Evolutionary conservation across 805 yeast genomes (phyloP), one percentile per base, ranked within the genome.

Genomic region (Yamadazyma laniorum): DNA sequence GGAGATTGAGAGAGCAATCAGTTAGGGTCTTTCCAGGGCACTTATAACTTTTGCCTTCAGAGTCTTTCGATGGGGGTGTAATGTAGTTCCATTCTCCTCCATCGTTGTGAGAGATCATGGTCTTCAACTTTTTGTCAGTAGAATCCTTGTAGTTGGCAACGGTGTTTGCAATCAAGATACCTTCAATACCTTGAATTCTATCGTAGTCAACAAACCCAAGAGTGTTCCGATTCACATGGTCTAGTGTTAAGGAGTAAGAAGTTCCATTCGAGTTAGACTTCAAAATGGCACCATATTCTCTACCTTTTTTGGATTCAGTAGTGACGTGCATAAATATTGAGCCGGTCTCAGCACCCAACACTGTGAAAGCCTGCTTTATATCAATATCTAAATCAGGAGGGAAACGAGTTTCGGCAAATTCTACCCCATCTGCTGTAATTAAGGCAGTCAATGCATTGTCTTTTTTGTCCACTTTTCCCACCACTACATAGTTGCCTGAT

Each of bases 251-350:
- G 2, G 84, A 87, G 55, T 86, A 90, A 5, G 84, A 77, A 0
- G 97, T 88, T 44, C 99, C 99, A 51, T 88, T 87, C 14, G 85
- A 86, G 60, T 91, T 90, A 2, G 96, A 87, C 53, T 91, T 91
- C 53, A 93, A 67, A 14, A 93, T 63, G 1, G 87, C 71, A 13
- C 99, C 99, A 56, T 58, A 81, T 51, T 87, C 93, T 7, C 62
- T 52, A 12, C 73, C 78, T 1, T 51, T 31, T 9, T 64, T 70
- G 14, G 63, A 54, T 49, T 70, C 69, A 0, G 90, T 82, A 3
- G 96, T 85, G 6, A 89, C 84, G 57, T 88, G 97, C 61, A 93
- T 54, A 59, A 89, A 84, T 4, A 93, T 69, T 2, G 95, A 77
- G 22, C 81, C 75, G 0, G 88, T 72, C 18, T 74, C 73, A 1